A percentile compares a stretch with the other conserved stretches of the same genome.
These are phyloP conservation scores for Microbotryum saponariae DNA, from an alignment of 1,284 basidiomycete genomes.

Conservation along the genomic window DNA sequence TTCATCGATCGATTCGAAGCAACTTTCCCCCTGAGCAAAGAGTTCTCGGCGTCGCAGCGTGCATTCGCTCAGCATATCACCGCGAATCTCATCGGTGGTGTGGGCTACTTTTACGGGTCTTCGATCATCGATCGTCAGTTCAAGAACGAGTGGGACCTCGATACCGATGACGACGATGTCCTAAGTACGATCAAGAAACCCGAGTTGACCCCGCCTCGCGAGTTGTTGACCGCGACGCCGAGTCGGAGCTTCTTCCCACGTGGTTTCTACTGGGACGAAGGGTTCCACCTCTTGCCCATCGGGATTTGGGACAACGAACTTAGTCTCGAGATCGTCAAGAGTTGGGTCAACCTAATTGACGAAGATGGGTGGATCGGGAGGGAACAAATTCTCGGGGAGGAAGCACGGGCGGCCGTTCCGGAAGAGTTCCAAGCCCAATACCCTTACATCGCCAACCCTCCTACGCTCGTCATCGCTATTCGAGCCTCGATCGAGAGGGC, in stretches of 20 bases:
- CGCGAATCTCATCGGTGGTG: conserved; percentile 79
- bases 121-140: conserved; percentile 78
- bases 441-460: conserved; percentile 86
- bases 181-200: conserved; percentile 44
- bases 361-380: conserved; percentile 89
- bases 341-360: conserved; percentile 84
- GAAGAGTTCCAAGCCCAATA: conserved; percentile 83
- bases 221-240: conserved; percentile 83
- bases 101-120: conserved; percentile 89
- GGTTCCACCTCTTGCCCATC: conserved; percentile 84
- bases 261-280: conserved; percentile 97
- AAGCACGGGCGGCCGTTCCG: conserved; percentile 74
- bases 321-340: conserved; percentile 76
- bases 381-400: conserved; percentile 90
- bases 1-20: conserved; percentile 62
- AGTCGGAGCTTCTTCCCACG: conserved; percentile 91
- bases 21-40: conserved; percentile 58
- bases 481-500: conserved; percentile 76
- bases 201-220: conserved; percentile 60
- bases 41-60: conserved; percentile 45
- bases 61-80: conserved; percentile 78
- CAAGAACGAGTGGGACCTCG: conserved; percentile 73
- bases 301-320: conserved; percentile 87
- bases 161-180: conserved; percentile 55
- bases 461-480: conserved; percentile 82